Conservation (phyloP, 208 protist species). For the Naegleria fowleri region DNA sequence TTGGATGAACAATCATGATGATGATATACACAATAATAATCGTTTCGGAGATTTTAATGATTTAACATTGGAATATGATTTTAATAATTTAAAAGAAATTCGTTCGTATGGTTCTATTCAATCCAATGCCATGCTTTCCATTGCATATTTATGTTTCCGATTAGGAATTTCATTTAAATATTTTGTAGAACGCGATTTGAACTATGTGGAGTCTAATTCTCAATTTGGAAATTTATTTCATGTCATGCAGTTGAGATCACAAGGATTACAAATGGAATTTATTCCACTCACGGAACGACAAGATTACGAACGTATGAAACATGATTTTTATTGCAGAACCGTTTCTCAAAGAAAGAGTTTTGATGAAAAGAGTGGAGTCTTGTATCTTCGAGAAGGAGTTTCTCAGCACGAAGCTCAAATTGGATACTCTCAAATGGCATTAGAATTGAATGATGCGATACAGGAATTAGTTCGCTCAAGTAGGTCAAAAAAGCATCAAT, state of each 20-base stretch:
- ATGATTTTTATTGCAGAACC: background rate
- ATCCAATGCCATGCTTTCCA: background rate
- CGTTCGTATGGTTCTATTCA: background rate
- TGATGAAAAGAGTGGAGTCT: background rate
- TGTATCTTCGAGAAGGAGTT: background rate
- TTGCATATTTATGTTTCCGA: background rate
- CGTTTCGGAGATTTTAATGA: too few species aligned
- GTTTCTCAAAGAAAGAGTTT: background rate
- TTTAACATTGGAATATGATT: background rate
- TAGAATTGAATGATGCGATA: background rate
- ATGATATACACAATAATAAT: too few species aligned
- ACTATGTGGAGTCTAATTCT: background rate
- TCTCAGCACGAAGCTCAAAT: background rate
- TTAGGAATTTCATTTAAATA: background rate
- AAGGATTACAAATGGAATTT: background rate
- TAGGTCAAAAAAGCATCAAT: background rate
- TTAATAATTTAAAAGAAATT: background rate
- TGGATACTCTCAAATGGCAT: background rate
- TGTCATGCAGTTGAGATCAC: background rate
- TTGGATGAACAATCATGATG: too few species aligned
- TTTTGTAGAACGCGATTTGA: background rate
- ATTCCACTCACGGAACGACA: background rate
- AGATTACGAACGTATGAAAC: background rate
- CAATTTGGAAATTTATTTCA: background rate
- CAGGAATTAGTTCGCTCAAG: too few species aligned